Evolutionary conservation across 2,329 filamentous ascomycete genomes (phyloP).

Genomic region (Exophiala calicioides): DNA sequence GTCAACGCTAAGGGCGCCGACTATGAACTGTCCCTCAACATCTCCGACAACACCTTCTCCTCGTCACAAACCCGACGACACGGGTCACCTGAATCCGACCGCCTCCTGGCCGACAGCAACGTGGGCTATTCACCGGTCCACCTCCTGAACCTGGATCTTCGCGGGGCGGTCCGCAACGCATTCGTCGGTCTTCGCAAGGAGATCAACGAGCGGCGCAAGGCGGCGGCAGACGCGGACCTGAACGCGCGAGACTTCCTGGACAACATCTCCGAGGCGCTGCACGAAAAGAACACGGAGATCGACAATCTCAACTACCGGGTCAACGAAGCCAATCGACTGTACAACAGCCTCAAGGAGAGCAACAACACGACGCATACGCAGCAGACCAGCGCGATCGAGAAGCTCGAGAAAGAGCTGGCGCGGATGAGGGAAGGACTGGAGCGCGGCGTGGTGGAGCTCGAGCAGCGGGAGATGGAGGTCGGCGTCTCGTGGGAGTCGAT

Average conservation of each 20-base stretch:
- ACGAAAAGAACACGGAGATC: slow-evolving; percentile 90
- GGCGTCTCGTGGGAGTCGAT: slow-evolving; percentile 31
- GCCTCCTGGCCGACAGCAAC: slow-evolving; percentile 76
- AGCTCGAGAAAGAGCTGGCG: slow-evolving; percentile 97
- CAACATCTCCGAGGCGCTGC: slow-evolving; percentile 92
- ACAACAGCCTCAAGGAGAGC: slow-evolving; percentile 79
- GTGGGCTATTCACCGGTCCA: slow-evolving; percentile 89
- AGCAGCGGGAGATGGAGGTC: slow-evolving; percentile 63
- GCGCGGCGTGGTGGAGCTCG: slow-evolving; percentile 41
- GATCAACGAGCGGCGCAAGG: slow-evolving; percentile 82
- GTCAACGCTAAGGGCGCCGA: slow-evolving; percentile 81
- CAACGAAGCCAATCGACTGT: slow-evolving; percentile 85
- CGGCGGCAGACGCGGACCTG: slow-evolving; percentile 85
- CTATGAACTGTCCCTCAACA: slow-evolving; percentile 80
- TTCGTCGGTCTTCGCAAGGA: slow-evolving; percentile 81
- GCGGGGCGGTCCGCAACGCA: slow-evolving; percentile 75
- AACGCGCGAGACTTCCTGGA: slow-evolving; percentile 92
- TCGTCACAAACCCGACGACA: slow-evolving; percentile 18
- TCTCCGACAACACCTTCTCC: slow-evolving; percentile 53
- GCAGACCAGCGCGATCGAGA: slow-evolving; percentile 92
- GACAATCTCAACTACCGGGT: slow-evolving; percentile 88
- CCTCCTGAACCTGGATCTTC: slow-evolving; percentile 83
- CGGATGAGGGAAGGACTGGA: slow-evolving; percentile 32
- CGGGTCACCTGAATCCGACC: slow-evolving; percentile 62
- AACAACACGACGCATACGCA: slow-evolving; percentile 84